These are phyloP conservation scores for Kodamaea suecica DNA, from an alignment of 1,139 yeast genomes.

Conservation along the genomic window DNA sequence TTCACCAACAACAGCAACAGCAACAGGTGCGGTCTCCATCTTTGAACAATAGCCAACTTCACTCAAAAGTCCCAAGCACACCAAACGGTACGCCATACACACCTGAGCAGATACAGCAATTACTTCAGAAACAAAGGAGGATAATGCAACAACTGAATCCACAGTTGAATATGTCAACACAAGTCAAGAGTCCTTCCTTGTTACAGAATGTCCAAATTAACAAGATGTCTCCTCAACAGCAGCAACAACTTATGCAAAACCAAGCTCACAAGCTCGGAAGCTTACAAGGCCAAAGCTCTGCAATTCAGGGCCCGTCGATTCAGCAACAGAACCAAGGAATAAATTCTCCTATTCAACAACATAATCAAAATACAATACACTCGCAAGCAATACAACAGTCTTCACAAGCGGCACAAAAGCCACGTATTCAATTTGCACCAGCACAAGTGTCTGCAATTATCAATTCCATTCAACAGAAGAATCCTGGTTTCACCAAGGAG, in stretches of 20 bases:
- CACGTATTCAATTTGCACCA: slow-evolving; percentile 49
- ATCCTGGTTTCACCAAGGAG: slow-evolving; percentile 65
- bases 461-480: slow-evolving; percentile 63
- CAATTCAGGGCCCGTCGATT: background rate
- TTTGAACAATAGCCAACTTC: slow-evolving; percentile 5
- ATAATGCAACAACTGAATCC: slow-evolving; percentile 40
- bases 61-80: slow-evolving; percentile 36
- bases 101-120: slow-evolving; percentile 53
- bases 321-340: slow-evolving; percentile 2
- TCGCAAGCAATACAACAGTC: slow-evolving; percentile 4
- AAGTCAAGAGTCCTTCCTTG: slow-evolving; percentile 8
- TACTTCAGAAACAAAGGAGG: slow-evolving; percentile 51
- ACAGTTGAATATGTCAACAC: slow-evolving; percentile 9
- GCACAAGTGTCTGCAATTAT: slow-evolving; percentile 70
- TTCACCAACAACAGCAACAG: slow-evolving; percentile 6
- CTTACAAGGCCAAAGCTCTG: too few relatives aligned
- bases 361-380: background rate
- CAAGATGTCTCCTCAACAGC: slow-evolving; percentile 6
- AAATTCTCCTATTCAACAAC: background rate
- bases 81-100: slow-evolving; percentile 55
- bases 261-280: background rate
- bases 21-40: slow-evolving; percentile 3
- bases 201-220: slow-evolving; percentile 6
- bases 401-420: slow-evolving; percentile 22
- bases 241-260: background rate